phyloP scores from a whole-genome alignment of 371 early-diverging fungal genomes.

The Capniomyces stellatus region DNA sequence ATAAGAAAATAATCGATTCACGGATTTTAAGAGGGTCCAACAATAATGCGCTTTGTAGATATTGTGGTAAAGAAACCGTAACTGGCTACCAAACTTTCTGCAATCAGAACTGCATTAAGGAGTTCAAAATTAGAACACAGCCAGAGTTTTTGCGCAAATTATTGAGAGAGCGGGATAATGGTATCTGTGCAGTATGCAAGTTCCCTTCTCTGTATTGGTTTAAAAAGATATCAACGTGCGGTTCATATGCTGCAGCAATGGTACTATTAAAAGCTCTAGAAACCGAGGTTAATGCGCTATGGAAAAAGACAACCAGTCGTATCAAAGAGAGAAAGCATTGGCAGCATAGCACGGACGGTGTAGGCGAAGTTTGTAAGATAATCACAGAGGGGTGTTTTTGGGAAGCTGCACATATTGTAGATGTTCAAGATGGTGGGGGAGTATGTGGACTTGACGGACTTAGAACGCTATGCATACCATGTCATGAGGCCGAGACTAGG shows the following conservation, averaged over 20 bases:
- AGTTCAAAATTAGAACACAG: background rate
- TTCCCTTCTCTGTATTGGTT: background rate
- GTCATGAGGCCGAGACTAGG: slow-evolving; percentile 10
- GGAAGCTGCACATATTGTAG: slow-evolving; percentile 22
- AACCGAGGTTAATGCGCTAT: background rate
- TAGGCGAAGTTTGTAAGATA: background rate
- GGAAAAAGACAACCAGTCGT: background rate
- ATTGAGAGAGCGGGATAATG: background rate
- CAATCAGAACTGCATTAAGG: background rate
- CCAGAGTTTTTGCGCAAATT: background rate
- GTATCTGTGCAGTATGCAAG: background rate
- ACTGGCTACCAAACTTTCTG: slow-evolving; percentile 9
- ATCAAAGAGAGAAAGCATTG: background rate
- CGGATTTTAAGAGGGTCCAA: slow-evolving; percentile 10
- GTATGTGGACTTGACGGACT: slow-evolving; percentile 23
- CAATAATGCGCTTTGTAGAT: slow-evolving; percentile 12
- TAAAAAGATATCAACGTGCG: background rate
- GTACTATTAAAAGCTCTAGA: background rate
- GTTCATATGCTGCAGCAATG: background rate
- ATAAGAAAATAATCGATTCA: slow-evolving; percentile 7
- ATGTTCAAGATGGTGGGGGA: slow-evolving; percentile 21
- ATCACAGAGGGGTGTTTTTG: slow-evolving; percentile 17
- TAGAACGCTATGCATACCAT: slow-evolving; percentile 21
- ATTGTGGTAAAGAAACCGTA: slow-evolving; percentile 16
- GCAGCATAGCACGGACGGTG: background rate